Base-by-base conservation (phyloP, 1,284 basidiomycete genomes). In the Trichosporon asahii region DNA sequence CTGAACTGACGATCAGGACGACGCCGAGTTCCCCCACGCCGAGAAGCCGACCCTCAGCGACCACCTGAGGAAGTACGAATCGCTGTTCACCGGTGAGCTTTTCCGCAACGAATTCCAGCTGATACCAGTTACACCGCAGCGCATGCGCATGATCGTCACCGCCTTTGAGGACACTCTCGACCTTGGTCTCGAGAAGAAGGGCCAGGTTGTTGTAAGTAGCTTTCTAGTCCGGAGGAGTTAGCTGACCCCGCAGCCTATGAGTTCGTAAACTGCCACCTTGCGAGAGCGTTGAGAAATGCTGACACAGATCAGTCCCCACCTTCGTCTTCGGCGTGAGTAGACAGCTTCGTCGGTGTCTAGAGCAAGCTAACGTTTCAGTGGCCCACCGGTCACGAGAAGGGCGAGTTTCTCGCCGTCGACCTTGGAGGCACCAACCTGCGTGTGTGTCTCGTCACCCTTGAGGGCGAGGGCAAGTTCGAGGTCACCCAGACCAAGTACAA, bases 401-500 rank as follows among this genome's bases (percentile, higher is more conserved):
- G 97, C 55, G 91, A 96, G 67, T 98, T 88, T 83, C 89, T 99
- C 66, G 94, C 97, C 2, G 85, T 99, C 66, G 97, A 99, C 84
- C 90, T 99, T 65, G 96, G 95, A 73, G 95, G 95, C 65, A 99
- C 97, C 64, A 99, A 99, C 82, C 88, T 99, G 44, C 94, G 96
- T 67, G 96, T 98, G 67, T 99, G 96, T 84, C 91, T 98, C 71
- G 96, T 99, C 68, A 92, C 90, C 23, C 87, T 99, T 15, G 89
- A 92, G 77, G 96, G 96, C 27, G 87, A 90, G 8, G 95, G 96
- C 73, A 94, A 96, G 86, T 99, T 98, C 83, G 95, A 98, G 85
- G 92, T 99, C 78, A 96, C 94, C 0, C 96, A 99, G 81, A 92
- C 94, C 66, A 99, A 99, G 85, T 98, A 98, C 85, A 91, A 95